Conservation (phyloP, 2,329 filamentous ascomycete species). For the Hypocreales sp. region DNA sequence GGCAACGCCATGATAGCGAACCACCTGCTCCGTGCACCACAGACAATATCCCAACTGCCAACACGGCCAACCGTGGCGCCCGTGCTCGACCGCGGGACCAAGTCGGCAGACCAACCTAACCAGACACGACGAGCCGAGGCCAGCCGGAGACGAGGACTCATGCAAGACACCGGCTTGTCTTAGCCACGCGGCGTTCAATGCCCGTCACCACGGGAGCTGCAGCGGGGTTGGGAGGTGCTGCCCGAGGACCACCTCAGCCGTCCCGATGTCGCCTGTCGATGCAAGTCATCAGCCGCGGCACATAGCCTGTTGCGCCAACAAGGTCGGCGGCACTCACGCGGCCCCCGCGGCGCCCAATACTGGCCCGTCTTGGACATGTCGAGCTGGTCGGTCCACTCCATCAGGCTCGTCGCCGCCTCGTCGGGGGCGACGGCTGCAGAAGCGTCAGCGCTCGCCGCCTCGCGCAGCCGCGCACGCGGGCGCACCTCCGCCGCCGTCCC, state of each 20-base stretch:
- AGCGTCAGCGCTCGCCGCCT: slow-evolving; percentile 1
- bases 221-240: slow-evolving; percentile 46
- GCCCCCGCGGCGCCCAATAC: slow-evolving; percentile 59
- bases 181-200: no score
- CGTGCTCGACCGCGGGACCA: no score
- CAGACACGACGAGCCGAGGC: no score
- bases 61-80: no score
- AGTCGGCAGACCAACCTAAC: no score
- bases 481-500: slow-evolving; percentile 50
- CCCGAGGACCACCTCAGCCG: slow-evolving; percentile 47
- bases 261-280: slow-evolving; percentile 47
- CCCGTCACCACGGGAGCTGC: slow-evolving; percentile 47
- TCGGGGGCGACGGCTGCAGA: slow-evolving; percentile 49
- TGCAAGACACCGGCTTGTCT: no score
- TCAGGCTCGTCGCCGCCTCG: slow-evolving; percentile 46
- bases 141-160: no score
- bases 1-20: no score
- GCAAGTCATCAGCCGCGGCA: neutral
- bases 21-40: no score
- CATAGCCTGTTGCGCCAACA: no score
- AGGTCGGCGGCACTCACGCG: slow-evolving; percentile 31
- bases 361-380: slow-evolving; percentile 52
- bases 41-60: no score
- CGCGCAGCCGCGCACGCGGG: neutral
- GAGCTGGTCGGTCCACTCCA: slow-evolving; percentile 45